Evolutionary conservation across 345 rosid genomes (phyloP).

Genomic region (Draba incana): DNA sequence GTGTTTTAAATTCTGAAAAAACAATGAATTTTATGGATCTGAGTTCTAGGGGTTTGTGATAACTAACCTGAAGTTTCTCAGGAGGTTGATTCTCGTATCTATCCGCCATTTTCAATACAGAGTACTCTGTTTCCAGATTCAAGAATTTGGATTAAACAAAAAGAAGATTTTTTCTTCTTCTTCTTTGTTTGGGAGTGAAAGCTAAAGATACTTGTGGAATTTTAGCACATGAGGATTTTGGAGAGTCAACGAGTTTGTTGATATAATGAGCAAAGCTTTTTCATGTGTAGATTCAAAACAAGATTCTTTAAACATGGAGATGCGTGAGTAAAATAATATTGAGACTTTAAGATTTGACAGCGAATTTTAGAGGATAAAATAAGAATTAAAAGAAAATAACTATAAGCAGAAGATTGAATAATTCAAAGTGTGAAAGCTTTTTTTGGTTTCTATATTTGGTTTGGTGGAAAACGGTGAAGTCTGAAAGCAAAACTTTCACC

Average conservation of each 20-base stretch:
- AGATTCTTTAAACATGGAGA: slow-evolving; percentile 29
- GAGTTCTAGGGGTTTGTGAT: too few species aligned
- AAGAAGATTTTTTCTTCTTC: too few species aligned
- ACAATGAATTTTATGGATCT: not conserved
- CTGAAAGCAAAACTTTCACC: slow-evolving; percentile 21
- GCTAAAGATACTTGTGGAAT: too few species aligned
- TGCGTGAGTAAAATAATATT: not conserved
- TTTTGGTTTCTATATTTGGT: slow-evolving; percentile 5
- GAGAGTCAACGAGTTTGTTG: slow-evolving; percentile 17
- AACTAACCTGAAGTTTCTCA: too few species aligned
- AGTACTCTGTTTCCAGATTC: too few species aligned
- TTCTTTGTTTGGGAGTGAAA: too few species aligned
- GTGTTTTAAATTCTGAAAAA: not conserved
- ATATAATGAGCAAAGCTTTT: not conserved
- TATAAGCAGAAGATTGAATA: slow-evolving; percentile 3
- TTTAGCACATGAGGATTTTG: not conserved
- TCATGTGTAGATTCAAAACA: slow-evolving; percentile 21
- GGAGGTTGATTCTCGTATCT: too few species aligned
- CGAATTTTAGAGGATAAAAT: not conserved
- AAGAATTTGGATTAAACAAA: too few species aligned
- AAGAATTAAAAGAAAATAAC: not conserved
- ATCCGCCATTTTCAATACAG: too few species aligned
- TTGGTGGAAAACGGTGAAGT: not conserved
- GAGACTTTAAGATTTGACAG: too few species aligned
- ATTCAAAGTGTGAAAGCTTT: slow-evolving; percentile 26